Conservation (phyloP, 768 basidiomycete genomes). For the Russula compacta region DNA sequence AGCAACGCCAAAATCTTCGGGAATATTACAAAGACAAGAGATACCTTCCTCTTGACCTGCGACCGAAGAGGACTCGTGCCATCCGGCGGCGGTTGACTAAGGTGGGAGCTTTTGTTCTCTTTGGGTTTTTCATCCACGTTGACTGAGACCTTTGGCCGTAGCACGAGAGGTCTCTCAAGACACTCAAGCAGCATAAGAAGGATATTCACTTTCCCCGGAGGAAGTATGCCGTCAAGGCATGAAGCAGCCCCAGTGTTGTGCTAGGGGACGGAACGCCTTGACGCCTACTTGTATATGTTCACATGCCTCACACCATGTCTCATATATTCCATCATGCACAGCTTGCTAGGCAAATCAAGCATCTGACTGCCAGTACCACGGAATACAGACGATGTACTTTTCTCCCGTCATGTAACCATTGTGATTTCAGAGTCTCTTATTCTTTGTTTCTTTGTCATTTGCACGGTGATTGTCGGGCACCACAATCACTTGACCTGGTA, state of each 20-base stretch:
- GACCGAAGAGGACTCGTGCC: conserved; percentile 95
- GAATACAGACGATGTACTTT: conserved; percentile 5
- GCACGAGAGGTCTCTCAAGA: conserved; percentile 82
- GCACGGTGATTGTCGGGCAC: background rate
- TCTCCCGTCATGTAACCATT: background rate
- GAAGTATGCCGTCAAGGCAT: conserved; percentile 95
- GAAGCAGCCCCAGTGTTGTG: conserved; percentile 24
- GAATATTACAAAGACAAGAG: conserved; percentile 98
- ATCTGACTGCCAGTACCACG: background rate
- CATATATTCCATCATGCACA: conserved; percentile 15
- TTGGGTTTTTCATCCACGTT: background rate
- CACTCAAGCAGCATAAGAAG: conserved; percentile 91
- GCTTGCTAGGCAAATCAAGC: background rate
- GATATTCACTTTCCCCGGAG: conserved; percentile 86
- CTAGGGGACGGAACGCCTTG: conserved; percentile 23
- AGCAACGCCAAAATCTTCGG: conserved; percentile 91
- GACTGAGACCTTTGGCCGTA: conserved; percentile 27
- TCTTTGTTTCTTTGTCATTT: background rate
- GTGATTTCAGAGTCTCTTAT: background rate
- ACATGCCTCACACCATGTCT: conserved; percentile 25
- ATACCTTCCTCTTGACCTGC: conserved; percentile 93
- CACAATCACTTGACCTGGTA: background rate
- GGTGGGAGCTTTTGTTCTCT: conserved; percentile 36
- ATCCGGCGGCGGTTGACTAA: conserved; percentile 92
- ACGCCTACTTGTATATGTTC: conserved; percentile 25